phyloP scores from a whole-genome alignment of 331 rosid genomes.

The Malus hybrid region DNA sequence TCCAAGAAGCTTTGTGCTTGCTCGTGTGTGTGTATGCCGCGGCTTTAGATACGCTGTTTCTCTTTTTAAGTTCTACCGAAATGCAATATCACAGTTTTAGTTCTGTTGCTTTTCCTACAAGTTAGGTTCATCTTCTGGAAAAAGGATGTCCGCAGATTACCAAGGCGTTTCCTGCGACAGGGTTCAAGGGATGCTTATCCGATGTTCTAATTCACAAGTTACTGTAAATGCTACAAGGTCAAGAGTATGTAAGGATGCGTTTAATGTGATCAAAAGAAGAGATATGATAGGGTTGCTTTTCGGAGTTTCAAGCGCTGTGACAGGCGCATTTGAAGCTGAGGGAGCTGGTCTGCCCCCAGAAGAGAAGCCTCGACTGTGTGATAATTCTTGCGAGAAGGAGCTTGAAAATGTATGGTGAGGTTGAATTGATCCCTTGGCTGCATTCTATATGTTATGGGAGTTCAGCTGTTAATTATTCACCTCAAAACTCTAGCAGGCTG shows the following conservation, averaged over 20 bases:
- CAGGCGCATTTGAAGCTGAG: slow-evolving; percentile 34
- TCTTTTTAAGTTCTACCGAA: neutral
- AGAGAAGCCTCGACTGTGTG: slow-evolving; percentile 76
- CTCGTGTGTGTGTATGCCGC: neutral
- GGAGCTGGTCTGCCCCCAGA: slow-evolving; percentile 96
- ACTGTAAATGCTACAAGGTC: slow-evolving; percentile 20
- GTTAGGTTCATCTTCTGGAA: slow-evolving; percentile 43
- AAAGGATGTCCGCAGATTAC: slow-evolving; percentile 11
- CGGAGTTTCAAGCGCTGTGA: slow-evolving; percentile 50
- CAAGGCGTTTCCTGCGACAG: slow-evolving; percentile 31
- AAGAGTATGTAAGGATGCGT: slow-evolving; percentile 21
- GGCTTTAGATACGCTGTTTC: neutral
- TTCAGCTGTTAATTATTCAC: neutral
- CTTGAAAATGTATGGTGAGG: slow-evolving; percentile 99
- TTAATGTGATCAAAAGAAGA: slow-evolving; percentile 42
- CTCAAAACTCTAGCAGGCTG: neutral
- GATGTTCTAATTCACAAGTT: slow-evolving; percentile 21
- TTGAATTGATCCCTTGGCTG: slow-evolving; percentile 31
- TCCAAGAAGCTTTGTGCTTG: neutral
- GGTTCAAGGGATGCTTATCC: slow-evolving; percentile 16
- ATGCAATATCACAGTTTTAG: neutral
- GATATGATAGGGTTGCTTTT: slow-evolving; percentile 52
- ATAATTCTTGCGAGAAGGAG: slow-evolving; percentile 66
- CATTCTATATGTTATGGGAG: neutral
- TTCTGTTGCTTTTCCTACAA: neutral